A percentile compares a stretch with the other conserved stretches of the same genome.
Conservation (phyloP, 2,329 filamentous ascomycete genomes). For the Pestalotiopsis fici region DNA sequence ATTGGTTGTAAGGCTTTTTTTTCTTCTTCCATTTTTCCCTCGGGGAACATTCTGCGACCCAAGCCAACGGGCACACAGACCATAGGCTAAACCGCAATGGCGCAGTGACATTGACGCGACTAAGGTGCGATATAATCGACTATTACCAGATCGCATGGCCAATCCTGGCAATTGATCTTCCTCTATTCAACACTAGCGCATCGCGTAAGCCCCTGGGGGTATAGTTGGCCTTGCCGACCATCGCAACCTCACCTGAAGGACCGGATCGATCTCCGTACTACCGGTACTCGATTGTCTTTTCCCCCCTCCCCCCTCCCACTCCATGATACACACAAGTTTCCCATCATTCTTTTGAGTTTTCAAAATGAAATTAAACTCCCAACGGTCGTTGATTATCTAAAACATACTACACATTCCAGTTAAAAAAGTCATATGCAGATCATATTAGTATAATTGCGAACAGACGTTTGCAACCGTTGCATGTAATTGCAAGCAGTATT, state of each 20-base stretch:
- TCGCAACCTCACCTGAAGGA: not conserved
- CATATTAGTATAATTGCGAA: not conserved
- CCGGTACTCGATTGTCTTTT: not conserved
- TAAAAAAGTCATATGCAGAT: not conserved
- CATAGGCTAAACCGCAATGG: not conserved
- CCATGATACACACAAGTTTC: not conserved
- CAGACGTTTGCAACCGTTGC: not conserved
- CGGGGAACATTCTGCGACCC: not conserved
- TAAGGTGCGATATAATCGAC: not conserved
- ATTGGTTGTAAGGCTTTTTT: not conserved
- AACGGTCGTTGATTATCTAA: not conserved
- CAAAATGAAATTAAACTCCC: not conserved
- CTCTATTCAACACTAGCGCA: not conserved
- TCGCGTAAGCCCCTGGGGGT: not conserved
- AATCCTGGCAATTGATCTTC: not conserved
- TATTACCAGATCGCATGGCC: not conserved
- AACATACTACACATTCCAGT: not conserved
- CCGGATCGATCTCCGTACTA: not conserved
- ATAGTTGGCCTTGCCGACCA: not conserved
- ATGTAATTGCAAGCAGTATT: not conserved
- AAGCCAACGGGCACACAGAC: not conserved
- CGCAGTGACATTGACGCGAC: not conserved
- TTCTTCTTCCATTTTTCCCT: not conserved
- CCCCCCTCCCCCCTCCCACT: not conserved
- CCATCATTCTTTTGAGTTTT: not conserved